Conservation (phyloP, 192 early-diverging fungal genomes). For the Backusella tarrabulga region DNA sequence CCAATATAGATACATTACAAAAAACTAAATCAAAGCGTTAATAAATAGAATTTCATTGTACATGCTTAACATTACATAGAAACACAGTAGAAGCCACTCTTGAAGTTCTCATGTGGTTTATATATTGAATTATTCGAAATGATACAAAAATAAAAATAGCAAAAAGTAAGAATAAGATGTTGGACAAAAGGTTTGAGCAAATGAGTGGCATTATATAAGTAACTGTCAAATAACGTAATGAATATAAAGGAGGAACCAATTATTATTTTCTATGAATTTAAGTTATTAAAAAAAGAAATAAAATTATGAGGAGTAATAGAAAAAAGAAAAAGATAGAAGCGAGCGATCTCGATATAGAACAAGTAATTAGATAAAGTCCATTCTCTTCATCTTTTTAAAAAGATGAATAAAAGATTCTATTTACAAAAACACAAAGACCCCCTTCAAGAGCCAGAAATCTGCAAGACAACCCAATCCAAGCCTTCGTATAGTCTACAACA, state of each 20-base stretch:
- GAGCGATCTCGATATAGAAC: neutral
- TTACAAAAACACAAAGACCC: neutral
- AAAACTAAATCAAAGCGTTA: neutral
- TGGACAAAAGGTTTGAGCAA: neutral
- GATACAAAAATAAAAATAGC: neutral
- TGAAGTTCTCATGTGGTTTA: neutral
- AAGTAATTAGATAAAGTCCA: neutral
- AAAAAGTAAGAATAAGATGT: neutral
- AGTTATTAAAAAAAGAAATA: neutral
- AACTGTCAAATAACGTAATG: neutral
- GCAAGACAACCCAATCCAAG: slow-evolving; percentile 59
- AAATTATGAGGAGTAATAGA: neutral
- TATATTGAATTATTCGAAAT: neutral
- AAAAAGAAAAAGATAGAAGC: neutral
- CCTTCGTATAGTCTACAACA: slow-evolving; percentile 52
- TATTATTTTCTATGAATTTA: neutral
- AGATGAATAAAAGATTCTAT: neutral
- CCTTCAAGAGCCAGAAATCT: slow-evolving; percentile 31
- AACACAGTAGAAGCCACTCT: neutral
- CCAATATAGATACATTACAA: neutral
- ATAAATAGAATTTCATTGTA: neutral
- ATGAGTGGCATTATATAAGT: neutral
- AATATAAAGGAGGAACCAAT: neutral
- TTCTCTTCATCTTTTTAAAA: neutral
- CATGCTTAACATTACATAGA: neutral